Base-by-base conservation (phyloP, 805 yeast species). In the Cyberlindnera americana region DNA sequence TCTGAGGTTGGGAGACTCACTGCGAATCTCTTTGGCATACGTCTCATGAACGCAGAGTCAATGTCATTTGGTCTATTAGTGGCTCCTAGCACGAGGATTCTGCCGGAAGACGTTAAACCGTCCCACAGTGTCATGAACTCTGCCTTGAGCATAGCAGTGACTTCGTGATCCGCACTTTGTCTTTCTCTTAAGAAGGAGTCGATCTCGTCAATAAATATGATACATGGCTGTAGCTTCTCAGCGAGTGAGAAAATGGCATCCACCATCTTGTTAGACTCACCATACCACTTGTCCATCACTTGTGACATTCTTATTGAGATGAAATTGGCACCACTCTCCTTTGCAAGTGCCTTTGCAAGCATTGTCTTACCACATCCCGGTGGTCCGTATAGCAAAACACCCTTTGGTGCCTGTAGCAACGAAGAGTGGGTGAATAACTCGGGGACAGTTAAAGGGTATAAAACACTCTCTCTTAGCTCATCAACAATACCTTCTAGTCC, bases 121-220 rank as follows among this genome's bases (percentile, higher is more conserved):
- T 91, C 99, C 98, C 98, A 91, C 36, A 91, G 66, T 0, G 96
- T 88, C 97, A 91, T 91, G 56, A 91, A 93, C 62, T 91, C 98
- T 1, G 98, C 96, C 63, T 91, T 91, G 46, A 91, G 69, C 75
- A 83, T 82, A 1, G 96, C 87, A 22, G 96, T 89, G n/a, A 87
- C 89, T 63, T 91, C 99, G 64, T 91, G 97, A 63, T 91, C 99
- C 35, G 72, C 69, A 1, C 87, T 74, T 15, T 82, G 74, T 47
- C 99, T 73, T 56, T 88, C 95, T 50, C 97, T 75, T 51, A 91
- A 69, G 57, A 91, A 89, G 6, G 97, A 87, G 66, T 91, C 99
- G 44, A 91, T 93, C 62, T 91, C 99, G 64, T 91, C 99, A 44
- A 91, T 87, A 62, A 91, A 91, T 34, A 91, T 81, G 47, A 91